phyloP scores from a whole-genome alignment of 1,284 basidiomycete species.

The Ceratobasidium sp. region DNA sequence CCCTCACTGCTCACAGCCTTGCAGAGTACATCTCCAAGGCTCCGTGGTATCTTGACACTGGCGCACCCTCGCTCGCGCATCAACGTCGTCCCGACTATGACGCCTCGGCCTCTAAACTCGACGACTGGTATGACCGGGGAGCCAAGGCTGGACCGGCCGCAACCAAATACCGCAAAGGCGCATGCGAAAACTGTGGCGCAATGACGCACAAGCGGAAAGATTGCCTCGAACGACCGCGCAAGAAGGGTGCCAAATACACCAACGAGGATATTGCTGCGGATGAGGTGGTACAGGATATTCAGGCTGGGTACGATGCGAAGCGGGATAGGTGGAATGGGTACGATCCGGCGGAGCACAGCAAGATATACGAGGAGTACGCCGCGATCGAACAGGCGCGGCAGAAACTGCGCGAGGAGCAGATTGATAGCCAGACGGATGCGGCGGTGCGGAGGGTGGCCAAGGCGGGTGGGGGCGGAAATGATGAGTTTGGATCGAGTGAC shows the following conservation, averaged over 20 bases:
- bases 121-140: constrained; percentile 95
- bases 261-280: constrained; percentile 92
- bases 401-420: constrained; percentile 93
- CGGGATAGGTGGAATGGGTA: constrained; percentile 99
- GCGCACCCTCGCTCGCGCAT: constrained; percentile 91
- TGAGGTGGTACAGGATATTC: constrained; percentile 86
- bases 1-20: constrained; percentile 24
- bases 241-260: constrained; percentile 95
- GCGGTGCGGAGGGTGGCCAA: constrained; percentile 88
- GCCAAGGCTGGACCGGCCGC: constrained; percentile 87
- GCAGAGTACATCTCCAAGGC: constrained; percentile 94
- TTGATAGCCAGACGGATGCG: constrained; percentile 92
- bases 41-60: constrained; percentile 97
- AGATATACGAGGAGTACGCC: constrained; percentile 93
- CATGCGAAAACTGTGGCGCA: constrained; percentile 98
- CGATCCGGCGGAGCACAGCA: constrained; percentile 87
- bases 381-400: constrained; percentile 92
- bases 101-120: constrained; percentile 75
- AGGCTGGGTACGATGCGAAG: constrained; percentile 93
- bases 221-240: constrained; percentile 95
- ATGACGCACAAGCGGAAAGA: constrained; percentile 93
- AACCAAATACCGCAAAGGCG: constrained; percentile 97
- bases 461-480: constrained; percentile 76
- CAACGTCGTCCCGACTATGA: constrained; percentile 87
- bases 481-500: constrained; percentile 97